Base-by-base conservation (phyloP, 2,329 filamentous ascomycete species). In the Cucurbitaria berberidis region DNA sequence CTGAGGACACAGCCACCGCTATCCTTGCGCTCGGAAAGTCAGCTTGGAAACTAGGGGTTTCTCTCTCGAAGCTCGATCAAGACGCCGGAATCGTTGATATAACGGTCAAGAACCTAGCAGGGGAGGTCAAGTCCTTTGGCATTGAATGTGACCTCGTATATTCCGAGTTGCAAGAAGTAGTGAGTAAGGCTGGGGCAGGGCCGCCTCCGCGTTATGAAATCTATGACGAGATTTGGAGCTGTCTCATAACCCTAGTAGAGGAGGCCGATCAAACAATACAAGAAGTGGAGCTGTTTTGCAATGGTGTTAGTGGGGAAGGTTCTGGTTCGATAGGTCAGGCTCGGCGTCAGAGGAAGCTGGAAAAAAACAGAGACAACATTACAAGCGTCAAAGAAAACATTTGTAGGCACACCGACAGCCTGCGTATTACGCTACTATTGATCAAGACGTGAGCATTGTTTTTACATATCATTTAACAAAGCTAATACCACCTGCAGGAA, bases 101-200 rank as follows among this genome's bases (percentile, higher is more conserved):
- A 39, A 42, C 42, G 13, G 39, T 63, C 16, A 45, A 47, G 32
- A 29, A 51, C 32, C 46, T 66, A 18, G 36, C 52, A 32, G 53
- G 41, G 10, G 58, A 60, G n/a, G 51, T 62, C 38, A 65, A 58
- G 27, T 53, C 49, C 18, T 62, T 66, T 24, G 55, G 57, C n/a
- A 55, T 45, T 21, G 63, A 62, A 46, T 63, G 60, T 53, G 60
- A 66, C 35, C 58, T 59, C 15, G 34, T 64, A 15, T 63, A 65
- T 48, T 36, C 54, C 26, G 55, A 58, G 32, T 41, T 65, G 45
- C 52, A 62, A 45, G 52, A 55, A 32, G 27, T 59, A 32, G 44
- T 41, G 13, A 48, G 34, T 29, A 51, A 52, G 27, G 52, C 36
- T 4, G 30, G 4, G 10, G n/a, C 30, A 34, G 30, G 30, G 11